A percentile compares a stretch with the other conserved stretches of the same genome.
phyloP scores from a whole-genome alignment of 441 rosid genomes.

The Hura crepitans region DNA sequence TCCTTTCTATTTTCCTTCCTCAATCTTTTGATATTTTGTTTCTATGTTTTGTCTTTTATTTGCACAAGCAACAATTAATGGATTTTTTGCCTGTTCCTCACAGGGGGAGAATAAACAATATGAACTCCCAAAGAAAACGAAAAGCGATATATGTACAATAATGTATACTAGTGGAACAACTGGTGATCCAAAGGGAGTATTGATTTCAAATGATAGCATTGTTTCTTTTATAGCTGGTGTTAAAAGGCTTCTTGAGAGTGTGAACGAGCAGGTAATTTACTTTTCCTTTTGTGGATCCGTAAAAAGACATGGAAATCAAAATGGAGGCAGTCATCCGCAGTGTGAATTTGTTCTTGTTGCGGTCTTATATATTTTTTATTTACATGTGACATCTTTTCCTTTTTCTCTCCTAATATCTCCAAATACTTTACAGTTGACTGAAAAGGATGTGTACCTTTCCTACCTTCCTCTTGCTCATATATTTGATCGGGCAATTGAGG shows the following conservation, averaged over 20 bases:
- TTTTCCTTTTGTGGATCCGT: constrained; percentile 14
- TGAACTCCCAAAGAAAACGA: constrained; percentile 66
- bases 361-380: background rate
- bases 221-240: constrained; percentile 74
- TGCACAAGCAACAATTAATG: background rate
- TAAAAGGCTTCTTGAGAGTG: constrained; percentile 45
- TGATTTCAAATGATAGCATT: constrained; percentile 86
- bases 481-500: constrained; percentile 89
- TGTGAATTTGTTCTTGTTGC: background rate
- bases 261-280: constrained; percentile 57
- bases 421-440: constrained; percentile 47
- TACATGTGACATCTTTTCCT: background rate
- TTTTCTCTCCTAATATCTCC: constrained; percentile 1
- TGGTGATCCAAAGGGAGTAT: constrained; percentile 97
- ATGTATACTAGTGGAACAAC: constrained; percentile 99
- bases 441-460: constrained; percentile 73
- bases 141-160: constrained; percentile 80
- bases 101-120: constrained; percentile 65
- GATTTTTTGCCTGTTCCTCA: constrained; percentile 18
- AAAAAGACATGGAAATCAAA: background rate
- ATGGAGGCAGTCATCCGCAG: background rate
- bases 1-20: too few relatives aligned
- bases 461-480: constrained; percentile 98
- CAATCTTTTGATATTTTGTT: background rate
- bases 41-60: background rate